Evolutionary conservation across 306 rosid genomes (phyloP).

Genomic region (Styphnolobium japonicum): DNA sequence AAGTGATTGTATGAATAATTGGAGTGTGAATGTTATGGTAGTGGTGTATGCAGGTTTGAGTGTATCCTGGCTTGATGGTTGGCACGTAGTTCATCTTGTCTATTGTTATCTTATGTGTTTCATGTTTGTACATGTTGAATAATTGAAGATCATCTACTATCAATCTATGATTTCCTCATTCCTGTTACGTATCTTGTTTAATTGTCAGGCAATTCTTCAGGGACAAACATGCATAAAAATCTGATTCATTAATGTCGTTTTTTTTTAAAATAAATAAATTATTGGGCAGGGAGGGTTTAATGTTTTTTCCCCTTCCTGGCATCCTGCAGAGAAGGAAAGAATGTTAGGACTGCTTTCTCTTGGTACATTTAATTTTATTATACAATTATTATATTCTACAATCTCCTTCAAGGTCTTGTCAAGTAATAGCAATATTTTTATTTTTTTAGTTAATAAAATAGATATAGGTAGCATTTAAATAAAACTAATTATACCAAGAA

Average conservation of each 20-base stretch:
- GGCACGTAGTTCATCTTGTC: constrained; percentile 2
- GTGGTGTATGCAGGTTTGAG: constrained; percentile 4
- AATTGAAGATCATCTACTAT: background rate
- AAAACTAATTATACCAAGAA: background rate
- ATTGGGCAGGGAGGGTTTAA: too few relatives aligned
- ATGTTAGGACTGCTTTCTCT: too few relatives aligned
- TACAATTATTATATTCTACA: too few relatives aligned
- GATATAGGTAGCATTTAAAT: background rate
- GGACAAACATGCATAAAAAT: background rate
- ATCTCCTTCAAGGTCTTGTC: background rate
- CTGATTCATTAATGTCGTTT: too few relatives aligned
- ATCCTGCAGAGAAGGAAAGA: background rate
- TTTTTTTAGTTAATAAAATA: too few relatives aligned
- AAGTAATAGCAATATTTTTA: background rate
- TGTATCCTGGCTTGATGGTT: background rate
- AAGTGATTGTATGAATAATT: constrained; percentile 37
- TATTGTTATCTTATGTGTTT: background rate
- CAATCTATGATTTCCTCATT: background rate
- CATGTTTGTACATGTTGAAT: constrained; percentile 19
- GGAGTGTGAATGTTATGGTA: constrained; percentile 18
- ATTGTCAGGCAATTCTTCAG: background rate
- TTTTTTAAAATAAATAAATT: too few relatives aligned
- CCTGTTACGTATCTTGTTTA: background rate
- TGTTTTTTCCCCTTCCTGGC: too few relatives aligned
- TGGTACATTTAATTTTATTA: too few relatives aligned